Percentiles rank a stretch among this genome's conserved stretches.
These are phyloP conservation scores for Stellera chamaejasme DNA, from an alignment of 345 rosid species.

Conservation along the genomic window DNA sequence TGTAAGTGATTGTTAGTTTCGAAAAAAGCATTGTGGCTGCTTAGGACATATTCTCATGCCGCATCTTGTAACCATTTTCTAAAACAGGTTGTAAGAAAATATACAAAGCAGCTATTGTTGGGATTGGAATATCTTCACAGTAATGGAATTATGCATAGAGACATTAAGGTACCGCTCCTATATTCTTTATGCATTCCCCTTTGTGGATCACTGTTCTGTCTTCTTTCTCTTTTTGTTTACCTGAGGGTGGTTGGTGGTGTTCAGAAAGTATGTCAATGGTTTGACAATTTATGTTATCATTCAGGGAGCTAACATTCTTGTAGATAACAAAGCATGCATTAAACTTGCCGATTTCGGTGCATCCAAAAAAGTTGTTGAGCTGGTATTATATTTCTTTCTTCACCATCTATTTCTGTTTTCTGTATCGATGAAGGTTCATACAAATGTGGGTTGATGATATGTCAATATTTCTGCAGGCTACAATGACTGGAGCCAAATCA, in stretches of 20 bases:
- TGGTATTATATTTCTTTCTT: conserved; percentile 21
- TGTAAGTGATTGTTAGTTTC: conserved; percentile 33
- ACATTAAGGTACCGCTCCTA: conserved; percentile 50
- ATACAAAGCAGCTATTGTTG: conserved; percentile 56
- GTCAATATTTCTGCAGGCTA: conserved; percentile 47
- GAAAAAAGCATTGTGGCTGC: neutral
- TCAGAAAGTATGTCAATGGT: neutral
- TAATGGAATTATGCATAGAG: conserved; percentile 84
- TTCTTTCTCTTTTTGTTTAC: neutral
- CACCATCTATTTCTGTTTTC: neutral
- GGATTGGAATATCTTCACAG: conserved; percentile 78
- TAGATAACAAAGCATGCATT: conserved; percentile 86
- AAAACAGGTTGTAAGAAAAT: conserved; percentile 60
- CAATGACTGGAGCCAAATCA: conserved; percentile 79
- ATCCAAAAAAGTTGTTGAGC: conserved; percentile 79
- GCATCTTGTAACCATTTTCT: conserved; percentile 7
- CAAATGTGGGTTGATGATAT: conserved; percentile 6
- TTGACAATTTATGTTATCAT: conserved; percentile 11
- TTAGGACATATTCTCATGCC: neutral
- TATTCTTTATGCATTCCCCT: neutral
- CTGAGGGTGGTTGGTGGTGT: neutral
- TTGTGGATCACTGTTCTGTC: neutral
- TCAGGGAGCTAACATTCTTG: conserved; percentile 89
- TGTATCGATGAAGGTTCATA: neutral
- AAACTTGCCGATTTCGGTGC: conserved; percentile 94